Evolutionary conservation across 2,329 filamentous ascomycete genomes (phyloP).

Genomic region (Plectosphaerella plurivora): DNA sequence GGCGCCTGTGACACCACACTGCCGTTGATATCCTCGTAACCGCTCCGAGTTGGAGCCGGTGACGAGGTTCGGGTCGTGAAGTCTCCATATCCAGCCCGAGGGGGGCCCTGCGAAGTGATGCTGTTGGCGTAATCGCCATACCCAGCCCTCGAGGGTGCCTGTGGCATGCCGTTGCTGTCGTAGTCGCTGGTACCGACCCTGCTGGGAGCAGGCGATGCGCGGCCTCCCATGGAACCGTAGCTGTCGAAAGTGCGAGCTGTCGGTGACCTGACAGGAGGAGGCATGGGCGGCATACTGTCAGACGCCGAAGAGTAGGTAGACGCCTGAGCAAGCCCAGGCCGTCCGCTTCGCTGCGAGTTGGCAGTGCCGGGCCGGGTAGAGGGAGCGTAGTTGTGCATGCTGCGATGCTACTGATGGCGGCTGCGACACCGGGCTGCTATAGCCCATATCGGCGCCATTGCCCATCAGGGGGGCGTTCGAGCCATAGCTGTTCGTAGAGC

Average conservation of each 20-base stretch:
- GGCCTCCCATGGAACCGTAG: conserved; percentile 16
- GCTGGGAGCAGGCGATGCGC: conserved; percentile 5
- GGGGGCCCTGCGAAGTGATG: no score
- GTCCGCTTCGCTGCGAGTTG: conserved; percentile 28
- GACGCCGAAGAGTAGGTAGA: conserved; percentile 13
- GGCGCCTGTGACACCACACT: not conserved
- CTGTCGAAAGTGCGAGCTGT: conserved; percentile 23
- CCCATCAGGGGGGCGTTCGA: conserved; percentile 60
- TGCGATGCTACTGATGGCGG: conserved; percentile 29
- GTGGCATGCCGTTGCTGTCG: not conserved
- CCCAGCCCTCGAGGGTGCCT: conserved; percentile 1
- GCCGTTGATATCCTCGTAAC: not conserved
- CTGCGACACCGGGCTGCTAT: conserved; percentile 31
- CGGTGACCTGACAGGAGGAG: conserved; percentile 25
- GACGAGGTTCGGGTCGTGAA: not conserved
- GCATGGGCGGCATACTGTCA: conserved; percentile 22
- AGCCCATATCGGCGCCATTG: conserved; percentile 58
- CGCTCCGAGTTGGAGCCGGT: conserved; percentile 3
- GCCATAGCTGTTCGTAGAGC: conserved; percentile 56
- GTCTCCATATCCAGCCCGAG: not conserved
- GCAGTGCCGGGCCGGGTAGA: conserved; percentile 30
- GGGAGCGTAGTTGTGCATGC: conserved; percentile 19
- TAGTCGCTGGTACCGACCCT: conserved; percentile 2
- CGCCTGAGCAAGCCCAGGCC: conserved; percentile 16
- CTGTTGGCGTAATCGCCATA: conserved; percentile 11